A percentile compares a stretch with the other conserved stretches of the same genome.
Evolutionary conservation across 2,329 filamentous ascomycete species (phyloP).

Genomic region (Hypoxylon sp.): DNA sequence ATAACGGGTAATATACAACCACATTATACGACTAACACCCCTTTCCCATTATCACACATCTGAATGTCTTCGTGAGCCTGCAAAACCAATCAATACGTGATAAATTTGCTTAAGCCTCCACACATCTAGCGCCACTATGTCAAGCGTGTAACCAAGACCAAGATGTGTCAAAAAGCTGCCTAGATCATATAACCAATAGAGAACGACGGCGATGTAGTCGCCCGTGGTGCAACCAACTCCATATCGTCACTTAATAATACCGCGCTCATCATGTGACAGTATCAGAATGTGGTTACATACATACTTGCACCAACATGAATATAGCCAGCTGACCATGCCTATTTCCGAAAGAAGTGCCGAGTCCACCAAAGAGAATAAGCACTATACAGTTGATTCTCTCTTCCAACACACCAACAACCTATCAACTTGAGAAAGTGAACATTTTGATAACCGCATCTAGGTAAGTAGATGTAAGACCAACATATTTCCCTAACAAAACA

Average conservation of each 20-base stretch:
- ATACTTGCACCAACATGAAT: background rate
- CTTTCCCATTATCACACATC: background rate
- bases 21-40: background rate
- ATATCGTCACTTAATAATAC: background rate
- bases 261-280: background rate
- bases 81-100: background rate
- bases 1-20: background rate
- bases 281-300: background rate
- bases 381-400: background rate
- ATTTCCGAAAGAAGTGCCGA: background rate
- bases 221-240: background rate
- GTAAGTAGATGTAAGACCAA: background rate
- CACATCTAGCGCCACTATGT: background rate
- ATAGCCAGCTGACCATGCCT: background rate
- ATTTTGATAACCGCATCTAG: background rate
- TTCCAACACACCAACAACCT: background rate
- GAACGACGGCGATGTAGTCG: background rate
- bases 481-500: too few relatives aligned
- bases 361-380: background rate
- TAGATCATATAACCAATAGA: background rate
- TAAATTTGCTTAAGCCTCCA: background rate
- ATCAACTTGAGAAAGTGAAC: background rate
- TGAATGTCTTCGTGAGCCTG: background rate
- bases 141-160: background rate
- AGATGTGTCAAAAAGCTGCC: background rate